Percentiles rank a stretch among this genome's conserved stretches.
Conservation (phyloP, 148 eudicot genomes). For the Heliosperma pusillum region DNA sequence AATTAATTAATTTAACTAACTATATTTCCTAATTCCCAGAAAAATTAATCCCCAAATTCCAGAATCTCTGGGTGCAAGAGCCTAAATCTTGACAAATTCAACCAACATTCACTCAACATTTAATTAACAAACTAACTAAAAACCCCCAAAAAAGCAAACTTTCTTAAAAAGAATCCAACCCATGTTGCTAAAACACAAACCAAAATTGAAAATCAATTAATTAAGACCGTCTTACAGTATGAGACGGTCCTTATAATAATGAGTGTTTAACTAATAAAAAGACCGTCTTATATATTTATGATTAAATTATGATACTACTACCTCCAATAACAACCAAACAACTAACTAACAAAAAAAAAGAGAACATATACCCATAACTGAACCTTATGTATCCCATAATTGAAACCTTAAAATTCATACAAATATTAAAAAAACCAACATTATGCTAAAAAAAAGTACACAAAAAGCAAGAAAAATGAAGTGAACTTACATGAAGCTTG, state of each 20-base stretch:
- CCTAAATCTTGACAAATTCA: constrained; percentile 24
- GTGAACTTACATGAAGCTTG: constrained; percentile 75
- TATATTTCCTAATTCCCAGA: constrained; percentile 23
- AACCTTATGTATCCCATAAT: constrained; percentile 23
- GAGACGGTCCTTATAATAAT: neutral
- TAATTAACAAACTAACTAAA: constrained; percentile 11
- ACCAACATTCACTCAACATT: constrained; percentile 28
- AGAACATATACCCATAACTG: constrained; percentile 19
- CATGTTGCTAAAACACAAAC: too few relatives aligned
- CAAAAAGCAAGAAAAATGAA: neutral
- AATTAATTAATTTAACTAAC: constrained; percentile 3
- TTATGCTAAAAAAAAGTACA: neutral
- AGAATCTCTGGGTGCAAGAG: constrained; percentile 21
- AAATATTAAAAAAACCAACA: constrained; percentile 7
- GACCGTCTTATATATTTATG: too few relatives aligned
- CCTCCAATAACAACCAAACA: constrained; percentile 15
- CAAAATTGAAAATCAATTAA: neutral
- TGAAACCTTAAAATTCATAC: constrained; percentile 11
- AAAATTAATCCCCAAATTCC: constrained; percentile 20
- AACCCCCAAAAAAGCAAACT: constrained; percentile 25
- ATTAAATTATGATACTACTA: too few relatives aligned
- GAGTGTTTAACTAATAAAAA: too few relatives aligned
- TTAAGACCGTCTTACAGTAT: neutral
- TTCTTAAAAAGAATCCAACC: constrained; percentile 23
- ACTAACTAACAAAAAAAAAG: neutral